Evolutionary conservation across 2,329 filamentous ascomycete species (phyloP).

Genomic region (Bertia moriformis): DNA sequence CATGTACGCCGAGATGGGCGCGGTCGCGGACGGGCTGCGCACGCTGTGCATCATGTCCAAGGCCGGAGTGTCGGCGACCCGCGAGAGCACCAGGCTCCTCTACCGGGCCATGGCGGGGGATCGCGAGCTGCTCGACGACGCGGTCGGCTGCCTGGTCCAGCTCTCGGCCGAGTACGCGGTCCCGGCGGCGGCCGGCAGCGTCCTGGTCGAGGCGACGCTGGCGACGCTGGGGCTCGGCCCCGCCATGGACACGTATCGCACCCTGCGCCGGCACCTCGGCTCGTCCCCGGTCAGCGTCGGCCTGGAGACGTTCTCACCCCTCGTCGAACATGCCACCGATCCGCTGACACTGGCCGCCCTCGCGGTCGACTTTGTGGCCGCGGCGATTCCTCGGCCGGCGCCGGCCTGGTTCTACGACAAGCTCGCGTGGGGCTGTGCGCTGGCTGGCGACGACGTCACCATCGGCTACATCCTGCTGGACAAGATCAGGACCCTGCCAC

Average conservation of each 20-base stretch:
- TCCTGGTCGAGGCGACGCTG: slow-evolving; percentile 14
- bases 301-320: background rate
- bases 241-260: slow-evolving; percentile 4
- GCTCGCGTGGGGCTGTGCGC: background rate
- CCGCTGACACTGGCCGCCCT: background rate
- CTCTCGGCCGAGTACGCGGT: slow-evolving; percentile 33
- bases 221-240: background rate
- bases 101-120: slow-evolving; percentile 35
- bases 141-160: slow-evolving; percentile 38
- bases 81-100: slow-evolving; percentile 48
- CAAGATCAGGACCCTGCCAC: too few species aligned
- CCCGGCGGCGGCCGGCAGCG: slow-evolving; percentile 32
- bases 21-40: slow-evolving; percentile 52
- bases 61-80: slow-evolving; percentile 39
- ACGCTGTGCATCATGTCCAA: slow-evolving; percentile 61
- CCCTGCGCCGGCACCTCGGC: background rate
- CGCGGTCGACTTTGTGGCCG: background rate
- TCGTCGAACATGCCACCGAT: background rate
- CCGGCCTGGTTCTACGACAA: background rate
- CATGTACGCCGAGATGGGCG: slow-evolving; percentile 43
- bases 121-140: slow-evolving; percentile 27
- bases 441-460: too few species aligned
- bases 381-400: background rate
- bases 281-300: background rate
- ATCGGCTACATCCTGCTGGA: too few species aligned